phyloP scores from a whole-genome alignment of 140 eudicot genomes.

The Senecio squalidus region DNA sequence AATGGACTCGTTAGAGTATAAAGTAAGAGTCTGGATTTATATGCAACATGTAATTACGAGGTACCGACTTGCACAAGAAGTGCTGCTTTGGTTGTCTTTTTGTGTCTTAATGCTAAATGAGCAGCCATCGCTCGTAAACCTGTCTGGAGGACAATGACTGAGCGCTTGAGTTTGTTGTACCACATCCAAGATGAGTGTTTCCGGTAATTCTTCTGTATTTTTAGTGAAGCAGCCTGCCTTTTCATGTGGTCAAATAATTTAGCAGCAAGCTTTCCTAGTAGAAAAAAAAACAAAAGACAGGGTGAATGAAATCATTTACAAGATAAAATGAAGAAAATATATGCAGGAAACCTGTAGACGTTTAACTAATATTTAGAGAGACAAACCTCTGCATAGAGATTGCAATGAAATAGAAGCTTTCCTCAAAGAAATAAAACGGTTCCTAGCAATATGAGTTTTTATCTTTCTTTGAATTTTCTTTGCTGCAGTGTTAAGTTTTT shows the following conservation, averaged over 20 bases:
- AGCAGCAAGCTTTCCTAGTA: slow-evolving; percentile 54
- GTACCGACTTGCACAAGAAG: slow-evolving; percentile 60
- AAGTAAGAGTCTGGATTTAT: background rate
- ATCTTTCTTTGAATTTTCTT: slow-evolving; percentile 80
- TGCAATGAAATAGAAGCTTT: slow-evolving; percentile 68
- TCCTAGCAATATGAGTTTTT: slow-evolving; percentile 75
- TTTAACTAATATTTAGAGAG: slow-evolving; percentile 18
- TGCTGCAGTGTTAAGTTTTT: slow-evolving; percentile 82
- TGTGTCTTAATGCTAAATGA: slow-evolving; percentile 58
- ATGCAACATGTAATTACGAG: slow-evolving; percentile 12
- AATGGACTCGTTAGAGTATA: slow-evolving; percentile 8
- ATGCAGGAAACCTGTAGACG: background rate
- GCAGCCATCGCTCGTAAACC: slow-evolving; percentile 76
- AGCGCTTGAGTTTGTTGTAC: slow-evolving; percentile 37
- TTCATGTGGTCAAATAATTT: slow-evolving; percentile 49
- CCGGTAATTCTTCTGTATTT: slow-evolving; percentile 54
- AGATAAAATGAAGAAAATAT: slow-evolving; percentile 9
- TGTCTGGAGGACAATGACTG: slow-evolving; percentile 62
- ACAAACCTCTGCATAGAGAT: slow-evolving; percentile 77
- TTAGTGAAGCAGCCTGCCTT: slow-evolving; percentile 64
- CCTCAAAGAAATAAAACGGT: slow-evolving; percentile 60
- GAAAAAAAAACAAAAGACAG: slow-evolving; percentile 14
- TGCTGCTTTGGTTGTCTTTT: slow-evolving; percentile 68
- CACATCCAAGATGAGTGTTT: slow-evolving; percentile 41
- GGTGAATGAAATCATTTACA: slow-evolving; percentile 15